Evolutionary conservation across 208 protist species (phyloP).

Genomic region (Kentomonas sorsogonicus): DNA sequence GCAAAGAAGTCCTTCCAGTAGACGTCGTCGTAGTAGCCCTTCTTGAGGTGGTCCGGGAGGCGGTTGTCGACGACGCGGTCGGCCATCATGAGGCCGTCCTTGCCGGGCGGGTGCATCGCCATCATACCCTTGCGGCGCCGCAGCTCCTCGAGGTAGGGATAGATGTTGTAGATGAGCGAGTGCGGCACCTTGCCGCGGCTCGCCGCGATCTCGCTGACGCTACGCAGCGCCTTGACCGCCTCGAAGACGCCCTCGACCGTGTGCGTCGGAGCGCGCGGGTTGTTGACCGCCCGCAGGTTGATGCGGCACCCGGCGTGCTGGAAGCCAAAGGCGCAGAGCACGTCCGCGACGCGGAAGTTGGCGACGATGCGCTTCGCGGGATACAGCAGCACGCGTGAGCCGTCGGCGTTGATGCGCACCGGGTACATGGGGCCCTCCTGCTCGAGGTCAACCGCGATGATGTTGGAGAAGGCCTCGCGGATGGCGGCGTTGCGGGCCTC

Average conservation of each 20-base stretch:
- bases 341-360: slow-evolving; percentile 88
- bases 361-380: slow-evolving; percentile 86
- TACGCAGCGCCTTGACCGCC: slow-evolving; percentile 84
- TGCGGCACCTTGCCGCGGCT: slow-evolving; percentile 90
- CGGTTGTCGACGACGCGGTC: slow-evolving; percentile 91
- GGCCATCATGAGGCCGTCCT: slow-evolving; percentile 88
- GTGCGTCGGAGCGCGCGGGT: slow-evolving; percentile 84
- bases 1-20: slow-evolving; percentile 93
- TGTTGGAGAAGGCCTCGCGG: slow-evolving; percentile 86
- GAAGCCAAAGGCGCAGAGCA: slow-evolving; percentile 92
- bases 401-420: slow-evolving; percentile 86
- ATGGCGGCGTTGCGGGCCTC: slow-evolving; percentile 90
- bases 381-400: slow-evolving; percentile 85
- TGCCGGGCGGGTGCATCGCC: slow-evolving; percentile 89
- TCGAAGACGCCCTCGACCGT: slow-evolving; percentile 89
- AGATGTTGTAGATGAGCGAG: slow-evolving; percentile 91
- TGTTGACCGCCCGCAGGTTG: slow-evolving; percentile 76
- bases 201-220: slow-evolving; percentile 88
- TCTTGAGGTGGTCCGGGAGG: slow-evolving; percentile 90
- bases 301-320: slow-evolving; percentile 87
- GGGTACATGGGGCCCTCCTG: slow-evolving; percentile 92
- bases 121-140: slow-evolving; percentile 91
- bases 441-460: slow-evolving; percentile 90
- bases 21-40: slow-evolving; percentile 91
- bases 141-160: slow-evolving; percentile 91